Evolutionary conservation across 441 rosid genomes (phyloP).

Genomic region (Manihot esculenta): DNA sequence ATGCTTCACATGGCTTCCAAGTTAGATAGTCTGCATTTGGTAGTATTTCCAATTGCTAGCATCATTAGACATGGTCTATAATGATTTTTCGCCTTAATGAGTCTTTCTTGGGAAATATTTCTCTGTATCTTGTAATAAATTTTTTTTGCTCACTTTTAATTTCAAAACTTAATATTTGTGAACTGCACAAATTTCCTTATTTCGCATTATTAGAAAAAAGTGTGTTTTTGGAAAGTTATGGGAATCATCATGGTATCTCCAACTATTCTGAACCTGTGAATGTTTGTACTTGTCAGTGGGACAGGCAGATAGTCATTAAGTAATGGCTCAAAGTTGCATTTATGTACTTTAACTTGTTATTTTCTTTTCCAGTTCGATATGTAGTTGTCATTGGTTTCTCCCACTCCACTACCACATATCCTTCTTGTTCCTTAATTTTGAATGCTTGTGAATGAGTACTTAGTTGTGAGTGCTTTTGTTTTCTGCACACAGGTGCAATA

Average conservation of each 20-base stretch:
- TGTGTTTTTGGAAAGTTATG: not conserved
- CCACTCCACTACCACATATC: not conserved
- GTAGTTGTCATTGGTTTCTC: not conserved
- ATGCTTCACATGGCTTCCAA: not conserved
- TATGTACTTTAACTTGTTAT: not conserved
- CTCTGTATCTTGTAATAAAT: not conserved
- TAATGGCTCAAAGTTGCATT: not conserved
- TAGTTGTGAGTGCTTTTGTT: not conserved
- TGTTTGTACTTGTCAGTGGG: not conserved
- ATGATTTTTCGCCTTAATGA: not conserved
- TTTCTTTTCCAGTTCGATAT: not conserved
- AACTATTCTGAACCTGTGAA: not conserved
- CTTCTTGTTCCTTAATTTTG: not conserved
- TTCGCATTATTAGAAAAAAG: not conserved
- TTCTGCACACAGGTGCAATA: slow-evolving; percentile 63
- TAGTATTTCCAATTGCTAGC: not conserved
- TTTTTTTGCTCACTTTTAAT: not conserved
- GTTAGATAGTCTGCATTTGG: not conserved
- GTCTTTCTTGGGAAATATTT: not conserved
- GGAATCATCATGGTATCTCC: not conserved
- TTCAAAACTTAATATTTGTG: not conserved
- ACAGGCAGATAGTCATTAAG: not conserved
- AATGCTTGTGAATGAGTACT: not conserved
- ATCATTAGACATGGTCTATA: not conserved
- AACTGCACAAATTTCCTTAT: not conserved